Evolutionary conservation across 257 asterid genomes (phyloP).

Genomic region (Misopates orontium): DNA sequence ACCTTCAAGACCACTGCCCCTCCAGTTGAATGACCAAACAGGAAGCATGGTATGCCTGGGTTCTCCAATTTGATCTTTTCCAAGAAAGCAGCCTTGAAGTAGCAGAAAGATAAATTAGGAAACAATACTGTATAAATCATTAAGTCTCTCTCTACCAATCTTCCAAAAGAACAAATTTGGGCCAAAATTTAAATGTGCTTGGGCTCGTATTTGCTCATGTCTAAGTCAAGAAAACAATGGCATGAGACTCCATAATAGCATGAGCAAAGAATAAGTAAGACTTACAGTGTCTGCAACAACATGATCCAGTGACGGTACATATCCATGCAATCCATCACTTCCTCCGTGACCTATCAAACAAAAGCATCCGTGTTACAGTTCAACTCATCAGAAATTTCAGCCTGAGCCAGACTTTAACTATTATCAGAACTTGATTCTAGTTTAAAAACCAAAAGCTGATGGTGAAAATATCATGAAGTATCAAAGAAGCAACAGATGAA

Average conservation of each 20-base stretch:
- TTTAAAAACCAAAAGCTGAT: too few species aligned
- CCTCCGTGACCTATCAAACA: conserved; percentile 89
- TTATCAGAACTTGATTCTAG: too few species aligned
- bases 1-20: conserved; percentile 98
- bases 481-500: too few species aligned
- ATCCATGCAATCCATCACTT: conserved; percentile 99
- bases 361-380: neutral
- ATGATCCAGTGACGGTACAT: conserved; percentile 96
- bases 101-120: conserved; percentile 22
- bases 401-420: neutral
- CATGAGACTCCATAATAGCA: neutral
- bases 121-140: conserved; percentile 5
- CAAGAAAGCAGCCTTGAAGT: conserved; percentile 65
- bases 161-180: neutral
- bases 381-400: neutral
- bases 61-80: conserved; percentile 72
- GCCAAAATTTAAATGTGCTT: neutral
- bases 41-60: conserved; percentile 85
- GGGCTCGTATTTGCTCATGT: neutral
- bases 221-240: conserved; percentile 5
- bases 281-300: conserved; percentile 98
- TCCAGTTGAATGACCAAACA: conserved; percentile 98
- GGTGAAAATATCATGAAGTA: too few species aligned
- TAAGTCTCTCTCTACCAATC: neutral
- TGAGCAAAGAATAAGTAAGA: conserved; percentile 14